These are phyloP conservation scores for Avicennia marina DNA, from an alignment of 257 asterid genomes.

Conservation along the genomic window DNA sequence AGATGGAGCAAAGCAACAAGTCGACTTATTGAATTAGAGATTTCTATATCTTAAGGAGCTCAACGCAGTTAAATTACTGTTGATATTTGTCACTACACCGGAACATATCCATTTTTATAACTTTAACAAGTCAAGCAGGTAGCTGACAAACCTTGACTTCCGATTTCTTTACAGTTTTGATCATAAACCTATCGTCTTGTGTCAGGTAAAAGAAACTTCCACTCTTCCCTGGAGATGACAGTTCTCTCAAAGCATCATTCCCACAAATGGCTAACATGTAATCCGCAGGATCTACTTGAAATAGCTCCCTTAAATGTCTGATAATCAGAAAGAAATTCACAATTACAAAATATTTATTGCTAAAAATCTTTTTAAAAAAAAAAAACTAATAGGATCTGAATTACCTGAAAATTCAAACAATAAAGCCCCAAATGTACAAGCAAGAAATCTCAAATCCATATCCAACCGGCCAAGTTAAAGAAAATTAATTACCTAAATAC, in stretches of 20 bases:
- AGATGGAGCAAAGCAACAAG: too few species aligned
- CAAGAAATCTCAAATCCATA: not conserved
- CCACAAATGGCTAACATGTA: constrained; percentile 97
- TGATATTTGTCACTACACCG: not conserved
- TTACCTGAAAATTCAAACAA: too few species aligned
- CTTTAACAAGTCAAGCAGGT: constrained; percentile 22
- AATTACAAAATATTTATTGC: constrained; percentile 19
- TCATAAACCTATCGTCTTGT: constrained; percentile 96
- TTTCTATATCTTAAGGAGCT: too few species aligned
- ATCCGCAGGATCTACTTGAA: constrained; percentile 96
- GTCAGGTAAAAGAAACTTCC: constrained; percentile 95
- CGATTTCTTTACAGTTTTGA: constrained; percentile 94
- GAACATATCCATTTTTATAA: not conserved
- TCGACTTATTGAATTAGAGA: too few species aligned
- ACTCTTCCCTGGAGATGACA: constrained; percentile 98
- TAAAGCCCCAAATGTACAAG: too few species aligned
- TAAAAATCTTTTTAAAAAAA: too few species aligned
- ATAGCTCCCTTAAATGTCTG: constrained; percentile 83
- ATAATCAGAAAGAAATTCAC: constrained; percentile 19
- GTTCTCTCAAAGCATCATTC: constrained; percentile 87
- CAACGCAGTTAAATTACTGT: not conserved
- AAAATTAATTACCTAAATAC: constrained; percentile 60
- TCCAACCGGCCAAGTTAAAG: too few species aligned
- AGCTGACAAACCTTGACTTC: constrained; percentile 91
- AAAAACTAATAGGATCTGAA: too few species aligned